These are phyloP conservation scores for Bullera alba DNA, from an alignment of 768 basidiomycete genomes.

Conservation along the genomic window DNA sequence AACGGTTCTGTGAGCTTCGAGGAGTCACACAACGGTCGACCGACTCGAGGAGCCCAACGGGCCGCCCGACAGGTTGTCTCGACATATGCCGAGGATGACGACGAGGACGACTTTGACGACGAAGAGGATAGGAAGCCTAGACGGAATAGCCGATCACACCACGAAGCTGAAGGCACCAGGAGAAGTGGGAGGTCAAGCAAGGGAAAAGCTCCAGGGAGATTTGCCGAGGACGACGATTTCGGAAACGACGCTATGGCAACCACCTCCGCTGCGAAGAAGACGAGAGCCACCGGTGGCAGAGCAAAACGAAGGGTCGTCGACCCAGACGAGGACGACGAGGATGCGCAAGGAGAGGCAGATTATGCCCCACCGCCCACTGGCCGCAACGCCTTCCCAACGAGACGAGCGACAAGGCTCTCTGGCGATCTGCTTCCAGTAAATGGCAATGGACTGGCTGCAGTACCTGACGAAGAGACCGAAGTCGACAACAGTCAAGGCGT, in stretches of 20 bases:
- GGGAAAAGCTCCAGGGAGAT: background rate
- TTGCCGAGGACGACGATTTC: background rate
- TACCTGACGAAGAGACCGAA: conserved; percentile 5
- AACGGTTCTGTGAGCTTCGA: background rate
- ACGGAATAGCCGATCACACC: background rate
- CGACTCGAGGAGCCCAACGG: background rate
- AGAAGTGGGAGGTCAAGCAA: background rate
- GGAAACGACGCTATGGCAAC: background rate
- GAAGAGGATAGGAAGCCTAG: background rate
- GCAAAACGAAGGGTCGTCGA: background rate
- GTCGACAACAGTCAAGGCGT: conserved; percentile 7
- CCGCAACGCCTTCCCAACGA: conserved; percentile 23
- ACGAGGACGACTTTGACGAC: background rate
- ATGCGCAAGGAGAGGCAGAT: conserved; percentile 13
- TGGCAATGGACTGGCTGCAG: background rate
- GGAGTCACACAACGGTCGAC: background rate
- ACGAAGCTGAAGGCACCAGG: background rate
- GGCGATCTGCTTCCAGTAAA: conserved; percentile 4
- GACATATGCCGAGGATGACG: background rate
- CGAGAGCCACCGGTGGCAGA: background rate
- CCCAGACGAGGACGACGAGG: conserved; percentile 4
- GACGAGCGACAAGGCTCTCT: conserved; percentile 9
- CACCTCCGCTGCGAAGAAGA: background rate
- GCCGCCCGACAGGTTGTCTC: background rate
- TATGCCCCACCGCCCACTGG: conserved; percentile 11